Evolutionary conservation across 176 grass and related monocot genomes (phyloP).

Genomic region (Leersia perrieri): DNA sequence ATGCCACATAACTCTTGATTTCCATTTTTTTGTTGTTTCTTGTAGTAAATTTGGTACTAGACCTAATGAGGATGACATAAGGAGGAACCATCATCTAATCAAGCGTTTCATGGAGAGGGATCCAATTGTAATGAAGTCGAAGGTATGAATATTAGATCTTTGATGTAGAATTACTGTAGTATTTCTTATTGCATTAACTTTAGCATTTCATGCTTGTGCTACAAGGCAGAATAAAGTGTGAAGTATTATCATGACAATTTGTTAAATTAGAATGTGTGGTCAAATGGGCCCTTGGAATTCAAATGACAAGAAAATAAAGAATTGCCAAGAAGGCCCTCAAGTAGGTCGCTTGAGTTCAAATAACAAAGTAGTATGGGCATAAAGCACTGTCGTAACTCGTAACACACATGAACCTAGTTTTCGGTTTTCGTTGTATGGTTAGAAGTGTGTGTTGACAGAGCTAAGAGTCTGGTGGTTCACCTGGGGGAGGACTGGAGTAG

Average conservation of each 20-base stretch:
- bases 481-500: background rate
- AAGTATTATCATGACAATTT: background rate
- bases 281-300: background rate
- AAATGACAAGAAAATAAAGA: background rate
- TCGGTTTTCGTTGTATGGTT: background rate
- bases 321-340: background rate
- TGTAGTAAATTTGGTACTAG: constrained; percentile 54
- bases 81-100: constrained; percentile 44
- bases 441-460: background rate
- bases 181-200: background rate
- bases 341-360: background rate
- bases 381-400: too few species aligned
- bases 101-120: constrained; percentile 50
- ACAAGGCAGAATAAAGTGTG: background rate
- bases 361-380: background rate
- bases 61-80: constrained; percentile 52
- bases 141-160: constrained; percentile 43
- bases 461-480: background rate
- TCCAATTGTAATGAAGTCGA: constrained; percentile 45
- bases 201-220: background rate
- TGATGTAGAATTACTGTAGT: background rate
- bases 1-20: background rate
- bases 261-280: background rate
- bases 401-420: background rate
- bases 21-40: constrained; percentile 16